These are phyloP conservation scores for Breviolum minutum DNA, from an alignment of 73 alveolate genomes.

Conservation along the genomic window DNA sequence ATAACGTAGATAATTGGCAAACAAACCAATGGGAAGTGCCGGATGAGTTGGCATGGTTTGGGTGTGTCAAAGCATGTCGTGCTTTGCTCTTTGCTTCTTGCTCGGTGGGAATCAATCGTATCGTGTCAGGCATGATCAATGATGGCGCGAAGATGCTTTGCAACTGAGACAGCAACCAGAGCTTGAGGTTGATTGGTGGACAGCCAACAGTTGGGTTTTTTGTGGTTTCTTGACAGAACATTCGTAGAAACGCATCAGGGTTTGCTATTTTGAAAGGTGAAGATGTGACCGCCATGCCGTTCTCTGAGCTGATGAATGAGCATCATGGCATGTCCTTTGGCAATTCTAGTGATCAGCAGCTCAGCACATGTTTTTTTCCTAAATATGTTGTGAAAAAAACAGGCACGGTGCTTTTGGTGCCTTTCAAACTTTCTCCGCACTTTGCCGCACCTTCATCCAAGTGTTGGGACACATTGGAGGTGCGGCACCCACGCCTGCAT, in stretches of 20 bases:
- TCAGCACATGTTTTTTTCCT: background rate
- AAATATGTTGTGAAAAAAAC: background rate
- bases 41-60: too few species aligned
- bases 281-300: constrained; percentile 72
- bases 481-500: constrained; percentile 88
- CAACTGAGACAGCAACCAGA: background rate
- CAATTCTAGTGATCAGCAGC: background rate
- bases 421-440: background rate
- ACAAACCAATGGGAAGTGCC: too few species aligned
- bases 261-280: constrained; percentile 7
- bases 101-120: too few species aligned
- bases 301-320: constrained; percentile 56
- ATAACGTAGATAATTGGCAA: too few species aligned
- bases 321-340: constrained; percentile 62
- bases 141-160: constrained; percentile 61
- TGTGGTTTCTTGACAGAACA: too few species aligned
- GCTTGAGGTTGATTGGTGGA: background rate
- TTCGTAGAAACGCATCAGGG: too few species aligned
- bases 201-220: too few species aligned
- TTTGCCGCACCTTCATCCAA: background rate
- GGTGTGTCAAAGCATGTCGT: too few species aligned
- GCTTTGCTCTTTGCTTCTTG: too few species aligned
- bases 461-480: background rate
- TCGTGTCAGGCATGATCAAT: constrained; percentile 64
- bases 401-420: too few species aligned